Percentiles rank a stretch among this genome's conserved stretches.
phyloP scores from a whole-genome alignment of 345 rosid species.

The Firmiana major region DNA sequence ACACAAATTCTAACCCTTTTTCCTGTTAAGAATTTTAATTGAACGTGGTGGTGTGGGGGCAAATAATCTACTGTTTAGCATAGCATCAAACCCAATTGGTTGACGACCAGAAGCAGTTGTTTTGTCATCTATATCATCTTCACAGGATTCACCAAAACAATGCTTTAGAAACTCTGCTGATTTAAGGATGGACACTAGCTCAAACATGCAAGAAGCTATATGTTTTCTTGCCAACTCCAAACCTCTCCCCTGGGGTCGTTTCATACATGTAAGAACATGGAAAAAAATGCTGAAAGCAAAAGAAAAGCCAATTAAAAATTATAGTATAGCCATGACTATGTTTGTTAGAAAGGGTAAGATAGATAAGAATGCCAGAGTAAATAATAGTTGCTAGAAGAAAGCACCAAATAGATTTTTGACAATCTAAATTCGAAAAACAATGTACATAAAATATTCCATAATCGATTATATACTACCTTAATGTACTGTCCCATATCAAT shows the following conservation, averaged over 20 bases:
- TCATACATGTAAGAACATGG: slow-evolving; percentile 77
- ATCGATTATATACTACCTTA: not conserved
- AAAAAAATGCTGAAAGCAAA: slow-evolving; percentile 76
- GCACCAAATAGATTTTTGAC: not conserved
- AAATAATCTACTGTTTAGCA: slow-evolving; percentile 71
- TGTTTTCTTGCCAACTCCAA: slow-evolving; percentile 89
- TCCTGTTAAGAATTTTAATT: slow-evolving; percentile 81
- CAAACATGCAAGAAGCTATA: slow-evolving; percentile 68
- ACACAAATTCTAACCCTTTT: slow-evolving; percentile 46
- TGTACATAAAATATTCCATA: not conserved
- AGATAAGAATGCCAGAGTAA: not conserved
- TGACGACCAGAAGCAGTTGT: slow-evolving; percentile 86
- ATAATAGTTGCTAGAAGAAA: not conserved
- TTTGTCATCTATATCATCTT: slow-evolving; percentile 44
- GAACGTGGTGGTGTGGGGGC: slow-evolving; percentile 98
- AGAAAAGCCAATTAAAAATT: slow-evolving; percentile 19
- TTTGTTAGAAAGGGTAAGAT: not conserved
- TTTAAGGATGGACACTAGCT: slow-evolving; percentile 59
- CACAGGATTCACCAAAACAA: slow-evolving; percentile 29
- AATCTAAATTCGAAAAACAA: not conserved
- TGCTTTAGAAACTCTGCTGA: slow-evolving; percentile 50
- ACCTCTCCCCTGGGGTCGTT: slow-evolving; percentile 95
- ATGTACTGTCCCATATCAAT: not conserved
- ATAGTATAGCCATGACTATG: not conserved
- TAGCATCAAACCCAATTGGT: slow-evolving; percentile 92